These are phyloP conservation scores for Ligustrum vulgare DNA, from an alignment of 257 asterid genomes.

Conservation along the genomic window DNA sequence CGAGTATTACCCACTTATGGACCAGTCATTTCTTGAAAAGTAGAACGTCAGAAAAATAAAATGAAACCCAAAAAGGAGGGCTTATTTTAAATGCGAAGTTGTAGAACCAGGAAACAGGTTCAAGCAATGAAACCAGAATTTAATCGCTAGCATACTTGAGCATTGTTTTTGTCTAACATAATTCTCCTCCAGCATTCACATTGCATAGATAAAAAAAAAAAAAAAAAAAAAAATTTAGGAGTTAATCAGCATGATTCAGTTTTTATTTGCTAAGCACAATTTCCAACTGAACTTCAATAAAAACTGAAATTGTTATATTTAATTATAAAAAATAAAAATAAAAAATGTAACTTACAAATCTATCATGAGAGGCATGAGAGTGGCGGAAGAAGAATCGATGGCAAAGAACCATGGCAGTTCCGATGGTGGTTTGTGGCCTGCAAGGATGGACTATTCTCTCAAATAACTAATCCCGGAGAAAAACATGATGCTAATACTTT, in stretches of 20 bases:
- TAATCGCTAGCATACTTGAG: background rate
- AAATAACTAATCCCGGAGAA: background rate
- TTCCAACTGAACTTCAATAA: background rate
- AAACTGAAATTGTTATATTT: background rate
- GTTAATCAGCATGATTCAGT: background rate
- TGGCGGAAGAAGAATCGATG: conserved; percentile 90
- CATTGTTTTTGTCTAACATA: background rate
- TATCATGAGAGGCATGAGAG: conserved; percentile 94
- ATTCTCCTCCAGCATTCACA: background rate
- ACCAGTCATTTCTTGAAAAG: too few species aligned
- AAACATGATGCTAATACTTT: background rate
- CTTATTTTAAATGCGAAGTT: too few species aligned
- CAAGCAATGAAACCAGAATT: background rate
- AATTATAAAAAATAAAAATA: background rate
- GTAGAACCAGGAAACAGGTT: background rate
- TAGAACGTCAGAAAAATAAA: too few species aligned
- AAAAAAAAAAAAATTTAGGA: background rate
- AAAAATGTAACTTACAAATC: conserved; percentile 61
- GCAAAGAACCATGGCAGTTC: conserved; percentile 93
- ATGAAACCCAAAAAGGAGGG: too few species aligned
- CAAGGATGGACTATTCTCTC: conserved; percentile 19
- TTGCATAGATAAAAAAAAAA: background rate
- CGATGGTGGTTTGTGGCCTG: conserved; percentile 96
- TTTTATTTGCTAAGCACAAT: background rate
- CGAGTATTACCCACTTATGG: too few species aligned